Conservation (phyloP, 331 rosid genomes). For the Erythrophleum ivorense region DNA sequence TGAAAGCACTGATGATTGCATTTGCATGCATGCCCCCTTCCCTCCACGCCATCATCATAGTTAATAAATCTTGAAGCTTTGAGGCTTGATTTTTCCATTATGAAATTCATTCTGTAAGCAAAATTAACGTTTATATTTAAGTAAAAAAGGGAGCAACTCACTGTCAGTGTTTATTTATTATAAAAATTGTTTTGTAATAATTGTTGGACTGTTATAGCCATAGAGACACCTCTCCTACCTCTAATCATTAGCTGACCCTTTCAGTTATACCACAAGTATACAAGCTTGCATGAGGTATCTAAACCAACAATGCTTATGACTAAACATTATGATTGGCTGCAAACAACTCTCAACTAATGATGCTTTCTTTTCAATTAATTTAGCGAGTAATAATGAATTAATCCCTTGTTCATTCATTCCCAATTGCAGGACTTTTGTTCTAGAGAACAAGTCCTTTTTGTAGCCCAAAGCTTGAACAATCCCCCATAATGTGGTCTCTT, state of each 20-base stretch:
- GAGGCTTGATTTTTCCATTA: background rate
- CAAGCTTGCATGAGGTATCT: background rate
- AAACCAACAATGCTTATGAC: background rate
- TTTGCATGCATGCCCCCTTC: conserved; percentile 40
- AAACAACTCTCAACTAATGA: background rate
- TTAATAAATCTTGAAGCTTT: background rate
- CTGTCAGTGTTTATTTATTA: background rate
- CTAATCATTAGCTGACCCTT: conserved; percentile 29
- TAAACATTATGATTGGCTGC: background rate
- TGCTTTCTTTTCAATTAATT: background rate
- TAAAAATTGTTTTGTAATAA: background rate
- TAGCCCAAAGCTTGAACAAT: conserved; percentile 38
- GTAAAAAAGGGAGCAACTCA: background rate
- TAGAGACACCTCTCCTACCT: conserved; percentile 7
- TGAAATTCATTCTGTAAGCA: background rate
- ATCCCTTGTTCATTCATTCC: background rate
- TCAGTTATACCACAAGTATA: background rate
- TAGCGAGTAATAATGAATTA: background rate
- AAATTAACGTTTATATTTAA: background rate
- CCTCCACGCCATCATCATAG: conserved; percentile 3
- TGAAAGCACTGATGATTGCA: background rate
- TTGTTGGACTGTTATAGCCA: background rate
- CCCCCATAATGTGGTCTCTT: conserved; percentile 33
- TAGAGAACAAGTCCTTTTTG: conserved; percentile 35
- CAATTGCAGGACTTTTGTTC: conserved; percentile 8